phyloP scores from a whole-genome alignment of 768 basidiomycete genomes.

The Xerocomus brunneocitrinus region DNA sequence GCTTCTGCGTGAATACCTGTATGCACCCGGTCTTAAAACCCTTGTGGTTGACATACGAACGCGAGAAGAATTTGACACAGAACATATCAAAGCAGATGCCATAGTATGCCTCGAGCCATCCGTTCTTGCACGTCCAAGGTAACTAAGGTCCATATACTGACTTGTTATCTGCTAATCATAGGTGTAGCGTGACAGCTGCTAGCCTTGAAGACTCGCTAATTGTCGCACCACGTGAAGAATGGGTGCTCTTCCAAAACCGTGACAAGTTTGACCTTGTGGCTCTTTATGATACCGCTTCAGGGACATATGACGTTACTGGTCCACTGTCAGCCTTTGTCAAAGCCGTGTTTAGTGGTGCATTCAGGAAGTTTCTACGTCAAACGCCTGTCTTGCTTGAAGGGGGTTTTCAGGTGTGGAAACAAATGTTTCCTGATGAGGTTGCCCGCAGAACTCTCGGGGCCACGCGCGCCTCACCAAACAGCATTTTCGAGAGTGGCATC shows the following conservation, averaged over 20 bases:
- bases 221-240: conserved; percentile 66
- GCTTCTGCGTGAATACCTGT: conserved; percentile 55
- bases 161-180: conserved; percentile 7
- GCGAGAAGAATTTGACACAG: conserved; percentile 69
- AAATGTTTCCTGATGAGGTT: conserved; percentile 45
- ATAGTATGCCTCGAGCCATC: conserved; percentile 84
- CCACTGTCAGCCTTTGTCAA: conserved; percentile 58
- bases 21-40: conserved; percentile 47
- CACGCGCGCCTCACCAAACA: conserved; percentile 12
- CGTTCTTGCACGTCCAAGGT: conserved; percentile 67
- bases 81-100: conserved; percentile 63
- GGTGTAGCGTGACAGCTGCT: conserved; percentile 55
- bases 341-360: conserved; percentile 70
- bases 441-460: conserved; percentile 21
- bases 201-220: conserved; percentile 72
- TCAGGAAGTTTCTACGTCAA: conserved; percentile 64
- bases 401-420: conserved; percentile 79
- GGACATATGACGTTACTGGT: conserved; percentile 45
- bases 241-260: conserved; percentile 73
- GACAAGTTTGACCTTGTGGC: conserved; percentile 87
- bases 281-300: conserved; percentile 71
- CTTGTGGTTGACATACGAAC: conserved; percentile 82
- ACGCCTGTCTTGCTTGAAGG: conserved; percentile 82
- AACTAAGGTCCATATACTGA: conserved; percentile 23
- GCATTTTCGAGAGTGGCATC: conserved; percentile 24